Percentiles rank a stretch among this genome's conserved stretches.
Evolutionary conservation across 2,329 filamentous ascomycete genomes (phyloP).

Genomic region (Fusarium pseudograminearum): DNA sequence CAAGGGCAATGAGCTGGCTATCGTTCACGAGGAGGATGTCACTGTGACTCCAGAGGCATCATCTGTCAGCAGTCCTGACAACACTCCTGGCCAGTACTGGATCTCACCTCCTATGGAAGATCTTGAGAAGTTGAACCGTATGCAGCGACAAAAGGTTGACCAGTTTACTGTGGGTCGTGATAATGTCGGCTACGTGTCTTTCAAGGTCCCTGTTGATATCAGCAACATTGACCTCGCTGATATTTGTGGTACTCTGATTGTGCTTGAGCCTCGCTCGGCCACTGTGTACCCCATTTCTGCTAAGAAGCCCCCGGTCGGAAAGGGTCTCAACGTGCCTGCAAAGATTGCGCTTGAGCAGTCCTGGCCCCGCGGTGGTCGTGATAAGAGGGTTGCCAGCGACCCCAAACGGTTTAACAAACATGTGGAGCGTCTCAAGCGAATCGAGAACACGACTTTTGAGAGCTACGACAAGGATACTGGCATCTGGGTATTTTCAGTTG

Average conservation of each 20-base stretch:
- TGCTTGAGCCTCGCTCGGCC: constrained; percentile 80
- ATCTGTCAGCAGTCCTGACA: constrained; percentile 52
- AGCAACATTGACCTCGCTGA: constrained; percentile 82
- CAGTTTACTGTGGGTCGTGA: constrained; percentile 86
- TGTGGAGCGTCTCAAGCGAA: constrained; percentile 81
- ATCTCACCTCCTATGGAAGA: constrained; percentile 82
- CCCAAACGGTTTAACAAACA: constrained; percentile 83
- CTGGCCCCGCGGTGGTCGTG: constrained; percentile 78
- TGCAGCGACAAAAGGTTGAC: constrained; percentile 79
- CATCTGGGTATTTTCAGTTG: constrained; percentile 91
- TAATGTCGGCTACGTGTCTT: constrained; percentile 83
- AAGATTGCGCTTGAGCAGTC: constrained; percentile 91
- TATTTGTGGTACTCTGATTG: constrained; percentile 81
- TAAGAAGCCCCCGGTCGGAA: constrained; percentile 85
- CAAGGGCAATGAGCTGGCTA: constrained; percentile 79
- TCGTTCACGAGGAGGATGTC: constrained; percentile 78
- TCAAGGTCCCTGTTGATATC: constrained; percentile 85
- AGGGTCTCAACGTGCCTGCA: constrained; percentile 91
- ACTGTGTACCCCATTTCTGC: constrained; percentile 85
- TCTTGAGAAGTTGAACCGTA: constrained; percentile 81
- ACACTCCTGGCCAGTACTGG: constrained; percentile 83
- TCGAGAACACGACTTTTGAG: constrained; percentile 84
- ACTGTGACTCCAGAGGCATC: constrained; percentile 48
- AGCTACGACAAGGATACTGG: constrained; percentile 83
- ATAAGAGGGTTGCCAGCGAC: constrained; percentile 65